Evolutionary conservation across 2,329 filamentous ascomycete species (phyloP).

Genomic region (Byssothecium circinans): DNA sequence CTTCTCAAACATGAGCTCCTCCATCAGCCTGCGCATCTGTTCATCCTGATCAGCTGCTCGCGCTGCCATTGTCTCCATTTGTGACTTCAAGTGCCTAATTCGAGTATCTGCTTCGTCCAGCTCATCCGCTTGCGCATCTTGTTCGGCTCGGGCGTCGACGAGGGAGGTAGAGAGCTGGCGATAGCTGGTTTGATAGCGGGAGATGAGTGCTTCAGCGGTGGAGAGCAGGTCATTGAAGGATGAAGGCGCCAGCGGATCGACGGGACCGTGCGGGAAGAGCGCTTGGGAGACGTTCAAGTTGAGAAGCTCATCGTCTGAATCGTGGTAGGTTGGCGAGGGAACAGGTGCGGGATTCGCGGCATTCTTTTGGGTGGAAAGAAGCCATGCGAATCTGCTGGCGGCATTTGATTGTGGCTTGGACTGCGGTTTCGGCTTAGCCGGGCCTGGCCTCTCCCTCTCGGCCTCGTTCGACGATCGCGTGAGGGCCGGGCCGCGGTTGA

Average conservation of each 20-base stretch:
- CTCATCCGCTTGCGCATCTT: conserved; percentile 62
- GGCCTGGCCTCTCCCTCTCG: conserved; percentile 19
- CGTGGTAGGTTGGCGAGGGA: conserved; percentile 38
- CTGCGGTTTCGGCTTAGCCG: conserved; percentile 9
- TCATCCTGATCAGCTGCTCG: conserved; percentile 59
- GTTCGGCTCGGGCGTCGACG: conserved; percentile 56
- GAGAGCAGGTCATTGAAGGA: conserved; percentile 60
- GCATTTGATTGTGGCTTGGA: conserved; percentile 27
- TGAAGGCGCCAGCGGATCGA: conserved; percentile 53
- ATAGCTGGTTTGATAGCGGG: conserved; percentile 60
- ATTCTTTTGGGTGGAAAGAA: conserved; percentile 41
- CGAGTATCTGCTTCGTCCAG: conserved; percentile 62
- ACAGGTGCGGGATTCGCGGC: conserved; percentile 26
- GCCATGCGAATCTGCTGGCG: conserved; percentile 39
- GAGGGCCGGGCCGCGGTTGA: conserved; percentile 34
- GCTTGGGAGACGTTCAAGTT: conserved; percentile 57
- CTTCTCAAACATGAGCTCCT: conserved; percentile 40
- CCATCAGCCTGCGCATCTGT: conserved; percentile 48
- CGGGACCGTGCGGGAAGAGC: conserved; percentile 56
- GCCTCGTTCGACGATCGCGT: conserved; percentile 27
- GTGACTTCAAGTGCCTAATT: conserved; percentile 60
- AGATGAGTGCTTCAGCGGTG: conserved; percentile 59
- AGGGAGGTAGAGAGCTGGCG: conserved; percentile 48
- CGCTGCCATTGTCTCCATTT: conserved; percentile 62
- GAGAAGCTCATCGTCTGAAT: conserved; percentile 52